phyloP scores from a whole-genome alignment of 2,329 filamentous ascomycete genomes.

The Fusarium sp. region DNA sequence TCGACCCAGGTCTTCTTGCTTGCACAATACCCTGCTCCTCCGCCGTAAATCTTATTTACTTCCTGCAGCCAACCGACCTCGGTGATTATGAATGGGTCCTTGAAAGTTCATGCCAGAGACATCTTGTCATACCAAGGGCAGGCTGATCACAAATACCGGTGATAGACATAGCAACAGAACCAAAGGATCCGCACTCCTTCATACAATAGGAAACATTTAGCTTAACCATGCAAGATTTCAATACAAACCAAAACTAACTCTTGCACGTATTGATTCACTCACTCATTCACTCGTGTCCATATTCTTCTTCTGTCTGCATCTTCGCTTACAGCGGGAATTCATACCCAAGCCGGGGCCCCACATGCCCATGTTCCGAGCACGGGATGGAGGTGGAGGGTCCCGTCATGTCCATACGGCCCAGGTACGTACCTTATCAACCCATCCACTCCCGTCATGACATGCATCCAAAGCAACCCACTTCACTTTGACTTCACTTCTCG shows the following conservation, averaged over 20 bases:
- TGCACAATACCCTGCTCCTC: constrained; percentile 1
- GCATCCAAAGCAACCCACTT: constrained; percentile 15
- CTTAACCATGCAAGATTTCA: too few species aligned
- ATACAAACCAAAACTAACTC: neutral
- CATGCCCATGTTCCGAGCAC: constrained; percentile 25
- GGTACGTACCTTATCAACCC: constrained; percentile 37
- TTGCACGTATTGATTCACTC: neutral
- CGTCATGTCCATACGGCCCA: neutral
- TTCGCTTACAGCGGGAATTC: constrained; percentile 28
- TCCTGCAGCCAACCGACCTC: constrained; percentile 30
- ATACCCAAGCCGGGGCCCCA: constrained; percentile 23
- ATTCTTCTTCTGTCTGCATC: neutral
- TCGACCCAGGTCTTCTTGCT: neutral
- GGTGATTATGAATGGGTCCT: neutral
- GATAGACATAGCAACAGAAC: too few species aligned
- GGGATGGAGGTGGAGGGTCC: constrained; percentile 18
- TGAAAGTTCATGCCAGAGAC: constrained; percentile 2
- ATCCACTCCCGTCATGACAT: constrained; percentile 28
- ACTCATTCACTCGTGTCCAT: neutral
- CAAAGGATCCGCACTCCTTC: too few species aligned
- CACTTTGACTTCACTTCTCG: constrained; percentile 28
- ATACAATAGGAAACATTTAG: too few species aligned
- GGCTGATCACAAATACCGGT: constrained; percentile 2
- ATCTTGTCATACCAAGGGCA: constrained; percentile 18
- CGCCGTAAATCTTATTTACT: constrained; percentile 6